Evolutionary conservation across 306 rosid genomes (phyloP).

Genomic region (Abrus pulchellus): DNA sequence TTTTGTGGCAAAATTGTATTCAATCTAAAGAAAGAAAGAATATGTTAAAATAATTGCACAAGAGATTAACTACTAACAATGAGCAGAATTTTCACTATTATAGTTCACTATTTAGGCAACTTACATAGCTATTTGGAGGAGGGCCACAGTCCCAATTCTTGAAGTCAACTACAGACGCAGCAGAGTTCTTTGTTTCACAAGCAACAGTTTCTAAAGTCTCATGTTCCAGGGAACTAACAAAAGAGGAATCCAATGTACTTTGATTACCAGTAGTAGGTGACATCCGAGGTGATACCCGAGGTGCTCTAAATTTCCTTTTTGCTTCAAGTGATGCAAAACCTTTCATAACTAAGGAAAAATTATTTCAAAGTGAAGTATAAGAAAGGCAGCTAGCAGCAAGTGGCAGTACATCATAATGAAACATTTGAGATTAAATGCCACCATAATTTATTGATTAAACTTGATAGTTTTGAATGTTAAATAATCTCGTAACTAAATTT

Average conservation of each 20-base stretch:
- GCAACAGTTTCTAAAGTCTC: conserved; percentile 50
- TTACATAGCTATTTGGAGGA: conserved; percentile 58
- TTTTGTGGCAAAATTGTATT: conserved; percentile 51
- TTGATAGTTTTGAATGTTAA: conserved; percentile 32
- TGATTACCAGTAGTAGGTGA: conserved; percentile 67
- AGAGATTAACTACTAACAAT: conserved; percentile 20
- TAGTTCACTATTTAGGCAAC: conserved; percentile 42
- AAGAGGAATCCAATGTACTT: conserved; percentile 54
- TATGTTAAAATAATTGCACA: conserved; percentile 17
- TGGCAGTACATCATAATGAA: conserved; percentile 18
- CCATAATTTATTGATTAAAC: conserved; percentile 13
- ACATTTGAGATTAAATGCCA: conserved; percentile 21
- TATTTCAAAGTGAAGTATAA: conserved; percentile 28
- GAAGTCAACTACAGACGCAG: conserved; percentile 46
- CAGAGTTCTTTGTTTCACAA: conserved; percentile 49
- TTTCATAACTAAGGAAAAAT: conserved; percentile 67
- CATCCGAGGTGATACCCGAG: conserved; percentile 74
- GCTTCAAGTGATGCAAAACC: conserved; percentile 98
- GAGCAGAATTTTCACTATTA: conserved; percentile 34
- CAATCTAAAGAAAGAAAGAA: conserved; percentile 54
- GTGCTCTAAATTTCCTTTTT: conserved; percentile 85
- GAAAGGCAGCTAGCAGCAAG: conserved; percentile 13
- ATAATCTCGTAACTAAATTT: neutral
- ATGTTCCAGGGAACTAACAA: conserved; percentile 53
- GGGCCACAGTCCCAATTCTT: conserved; percentile 42